These are phyloP conservation scores for Fusarium sp. DNA, from an alignment of 2,329 filamentous ascomycete species.

Conservation along the genomic window DNA sequence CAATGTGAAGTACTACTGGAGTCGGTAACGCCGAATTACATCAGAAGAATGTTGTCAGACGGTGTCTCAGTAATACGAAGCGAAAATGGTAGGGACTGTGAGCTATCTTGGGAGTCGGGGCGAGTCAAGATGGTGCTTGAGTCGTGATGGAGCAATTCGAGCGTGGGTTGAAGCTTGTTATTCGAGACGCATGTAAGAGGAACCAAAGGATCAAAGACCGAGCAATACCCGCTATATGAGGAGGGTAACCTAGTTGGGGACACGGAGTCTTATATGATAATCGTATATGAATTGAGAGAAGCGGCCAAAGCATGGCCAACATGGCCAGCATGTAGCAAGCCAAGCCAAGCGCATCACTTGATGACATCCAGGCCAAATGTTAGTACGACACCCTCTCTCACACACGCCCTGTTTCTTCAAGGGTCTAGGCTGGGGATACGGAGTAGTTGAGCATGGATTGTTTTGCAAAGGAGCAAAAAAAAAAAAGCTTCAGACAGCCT, in stretches of 20 bases:
- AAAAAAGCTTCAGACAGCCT: slow-evolving; percentile 49
- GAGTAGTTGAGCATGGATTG: slow-evolving; percentile 40
- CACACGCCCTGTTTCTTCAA: slow-evolving; percentile 30
- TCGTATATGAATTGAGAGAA: slow-evolving; percentile 40
- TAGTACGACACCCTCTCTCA: slow-evolving; percentile 42
- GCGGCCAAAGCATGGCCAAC: slow-evolving; percentile 41
- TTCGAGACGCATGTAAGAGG: slow-evolving; percentile 7
- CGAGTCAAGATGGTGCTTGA: slow-evolving; percentile 17
- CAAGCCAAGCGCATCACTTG: slow-evolving; percentile 44
- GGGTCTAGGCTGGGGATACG: slow-evolving; percentile 29
- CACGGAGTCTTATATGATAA: slow-evolving; percentile 48
- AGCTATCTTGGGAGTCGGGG: slow-evolving; percentile 7
- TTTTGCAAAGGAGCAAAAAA: slow-evolving; percentile 44
- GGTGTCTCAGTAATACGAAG: slow-evolving; percentile 30
- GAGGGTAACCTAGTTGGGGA: slow-evolving; percentile 33
- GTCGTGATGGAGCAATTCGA: slow-evolving; percentile 13
- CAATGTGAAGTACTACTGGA: slow-evolving; percentile 25
- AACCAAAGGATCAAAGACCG: slow-evolving; percentile 11
- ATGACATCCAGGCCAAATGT: slow-evolving; percentile 41
- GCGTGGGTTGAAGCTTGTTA: slow-evolving; percentile 6
- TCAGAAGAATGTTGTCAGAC: slow-evolving; percentile 38
- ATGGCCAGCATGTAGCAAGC: slow-evolving; percentile 46
- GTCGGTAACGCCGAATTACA: slow-evolving; percentile 35
- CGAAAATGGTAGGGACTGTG: slow-evolving; percentile 25
- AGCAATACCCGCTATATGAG: slow-evolving; percentile 8